A percentile compares a stretch with the other conserved stretches of the same genome.
Evolutionary conservation across 2,329 filamentous ascomycete species (phyloP).

Genomic region (Talaromyces sp.): DNA sequence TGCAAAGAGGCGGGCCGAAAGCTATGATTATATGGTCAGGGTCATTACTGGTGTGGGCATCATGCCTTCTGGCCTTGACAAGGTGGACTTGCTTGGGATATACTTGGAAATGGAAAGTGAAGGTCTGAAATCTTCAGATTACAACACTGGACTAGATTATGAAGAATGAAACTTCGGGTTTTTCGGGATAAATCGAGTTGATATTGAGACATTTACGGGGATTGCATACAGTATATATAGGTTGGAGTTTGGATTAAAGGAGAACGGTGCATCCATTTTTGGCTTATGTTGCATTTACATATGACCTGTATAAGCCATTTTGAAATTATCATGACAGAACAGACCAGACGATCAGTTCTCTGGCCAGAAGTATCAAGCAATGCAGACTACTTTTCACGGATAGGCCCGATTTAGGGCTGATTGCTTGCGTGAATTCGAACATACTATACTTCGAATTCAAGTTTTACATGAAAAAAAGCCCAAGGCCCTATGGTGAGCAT

Average conservation of each 20-base stretch:
- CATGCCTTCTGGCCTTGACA: slow-evolving; percentile 33
- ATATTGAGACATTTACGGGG: not conserved
- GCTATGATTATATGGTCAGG: slow-evolving; percentile 48
- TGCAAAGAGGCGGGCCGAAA: slow-evolving; percentile 45
- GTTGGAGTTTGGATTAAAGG: not conserved
- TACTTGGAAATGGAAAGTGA: slow-evolving; percentile 37
- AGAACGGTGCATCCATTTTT: not conserved
- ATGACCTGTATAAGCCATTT: not conserved
- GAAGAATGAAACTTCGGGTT: not conserved
- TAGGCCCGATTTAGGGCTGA: not conserved
- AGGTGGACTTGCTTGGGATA: slow-evolving; percentile 41
- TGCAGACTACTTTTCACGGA: not conserved
- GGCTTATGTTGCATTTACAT: not conserved
- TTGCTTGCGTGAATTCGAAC: not conserved
- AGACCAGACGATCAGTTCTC: not conserved
- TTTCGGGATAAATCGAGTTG: not conserved
- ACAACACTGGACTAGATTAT: not conserved
- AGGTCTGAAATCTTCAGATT: slow-evolving; percentile 26
- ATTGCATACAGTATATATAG: not conserved
- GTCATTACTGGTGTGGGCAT: slow-evolving; percentile 40
- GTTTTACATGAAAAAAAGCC: too few species aligned
- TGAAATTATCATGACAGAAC: not conserved
- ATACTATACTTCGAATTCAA: not conserved
- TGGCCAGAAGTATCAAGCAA: not conserved
- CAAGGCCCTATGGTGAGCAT: not conserved